Base-by-base conservation (phyloP, 106 monocot species). In the Acorus gramineus region DNA sequence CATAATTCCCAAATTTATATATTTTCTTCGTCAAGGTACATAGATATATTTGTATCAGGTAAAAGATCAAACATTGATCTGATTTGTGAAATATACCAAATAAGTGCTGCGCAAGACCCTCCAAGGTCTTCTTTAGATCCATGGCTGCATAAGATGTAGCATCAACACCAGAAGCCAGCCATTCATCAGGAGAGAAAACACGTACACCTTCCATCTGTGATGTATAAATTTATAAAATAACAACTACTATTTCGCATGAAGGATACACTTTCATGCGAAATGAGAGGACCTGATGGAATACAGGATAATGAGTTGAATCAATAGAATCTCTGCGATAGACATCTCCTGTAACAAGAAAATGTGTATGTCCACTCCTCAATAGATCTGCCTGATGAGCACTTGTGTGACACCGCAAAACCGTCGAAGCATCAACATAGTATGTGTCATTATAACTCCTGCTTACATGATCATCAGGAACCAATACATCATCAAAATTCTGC, bases 401-500 rank as follows among this genome's bases (percentile, higher is more conserved):
- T 46, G 98, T 98, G 65, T 98, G 98, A 55, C 98, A 98, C 64
- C 98, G 88, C 69, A 98, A 81, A 60, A 98, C 98, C 50, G 85
- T 85, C 59, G 84, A 64, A 57, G 79, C 63, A 72, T 92, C 81
- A 55, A 92, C 74, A 73, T 98, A 98, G 75, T 98, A 98, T 61
- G 98, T 98, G 50, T 98, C 98, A 76, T 98, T 98, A 60, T 98
- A 92, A 78, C 92, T 92, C 83, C 98, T 83, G 77, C 92, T 98
- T 55, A 98, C 83, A 74, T 98, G 98, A 69, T 98, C 92, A 77
- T 83, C 76, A 66, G 98, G 98, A 61, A 98, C 98, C 79, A 98
- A 76, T 59, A 98, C 98, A 76, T 98, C 92, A 76, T 98, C 98
- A 74, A 98, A 98, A 76, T 98, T 98, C 98, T 98, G 83, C 85